Evolutionary conservation across 2,329 filamentous ascomycete genomes (phyloP).

Genomic region (Ophiostoma sp.): DNA sequence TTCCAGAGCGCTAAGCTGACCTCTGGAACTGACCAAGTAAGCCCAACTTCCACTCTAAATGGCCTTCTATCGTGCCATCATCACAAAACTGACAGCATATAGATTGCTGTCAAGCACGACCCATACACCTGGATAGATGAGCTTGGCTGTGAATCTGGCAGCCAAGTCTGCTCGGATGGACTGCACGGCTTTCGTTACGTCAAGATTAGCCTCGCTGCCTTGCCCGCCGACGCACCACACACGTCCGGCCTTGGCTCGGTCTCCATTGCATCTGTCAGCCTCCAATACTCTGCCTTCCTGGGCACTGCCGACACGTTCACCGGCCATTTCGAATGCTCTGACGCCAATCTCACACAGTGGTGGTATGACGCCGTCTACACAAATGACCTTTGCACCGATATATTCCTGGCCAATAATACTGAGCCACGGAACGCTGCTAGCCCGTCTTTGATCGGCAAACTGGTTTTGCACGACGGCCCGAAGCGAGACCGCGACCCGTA

Average conservation of each 20-base stretch:
- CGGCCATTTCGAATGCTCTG: conserved; percentile 50
- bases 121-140: conserved; percentile 43
- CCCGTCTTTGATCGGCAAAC: conserved; percentile 40
- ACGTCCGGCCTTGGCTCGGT: conserved; percentile 41
- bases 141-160: conserved; percentile 40
- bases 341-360: conserved; percentile 44
- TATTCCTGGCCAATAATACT: conserved; percentile 43
- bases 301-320: conserved; percentile 46
- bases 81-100: conserved; percentile 25
- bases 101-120: conserved; percentile 41
- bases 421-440: conserved; percentile 44
- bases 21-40: conserved; percentile 44
- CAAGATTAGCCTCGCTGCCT: conserved; percentile 43
- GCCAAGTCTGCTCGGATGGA: conserved; percentile 46
- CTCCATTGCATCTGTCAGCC: conserved; percentile 38
- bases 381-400: conserved; percentile 44
- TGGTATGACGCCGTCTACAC: conserved; percentile 52
- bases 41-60: conserved; percentile 13
- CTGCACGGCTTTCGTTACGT: conserved; percentile 50
- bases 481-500: conserved; percentile 51
- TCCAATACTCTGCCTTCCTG: conserved; percentile 42
- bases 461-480: conserved; percentile 46
- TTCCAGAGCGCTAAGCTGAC: conserved; percentile 34
- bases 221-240: conserved; percentile 41
- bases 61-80: neutral